Conservation (phyloP, 2,329 filamentous ascomycete species). For the Pezicula neosporulosa region DNA sequence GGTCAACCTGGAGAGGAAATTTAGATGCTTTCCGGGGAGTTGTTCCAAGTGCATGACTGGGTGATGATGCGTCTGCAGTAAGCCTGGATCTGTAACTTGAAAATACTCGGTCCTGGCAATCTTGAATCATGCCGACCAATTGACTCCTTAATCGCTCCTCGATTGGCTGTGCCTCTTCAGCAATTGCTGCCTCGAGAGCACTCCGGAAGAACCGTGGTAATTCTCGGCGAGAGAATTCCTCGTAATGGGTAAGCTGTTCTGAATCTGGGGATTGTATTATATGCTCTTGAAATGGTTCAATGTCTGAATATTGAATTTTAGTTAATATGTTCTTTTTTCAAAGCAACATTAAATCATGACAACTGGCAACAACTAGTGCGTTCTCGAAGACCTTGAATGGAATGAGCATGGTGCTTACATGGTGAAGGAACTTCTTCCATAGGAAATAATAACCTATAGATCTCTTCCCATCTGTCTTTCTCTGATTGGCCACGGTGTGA, state of each 20-base stretch:
- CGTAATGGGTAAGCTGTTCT: neutral
- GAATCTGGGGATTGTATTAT: neutral
- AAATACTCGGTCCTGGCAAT: neutral
- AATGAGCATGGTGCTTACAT: constrained; percentile 2
- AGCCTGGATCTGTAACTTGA: neutral
- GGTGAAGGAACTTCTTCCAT: constrained; percentile 1
- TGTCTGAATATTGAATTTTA: neutral
- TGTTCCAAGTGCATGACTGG: too few species aligned
- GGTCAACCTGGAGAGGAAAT: too few species aligned
- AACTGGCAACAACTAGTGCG: neutral
- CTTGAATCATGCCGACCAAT: neutral
- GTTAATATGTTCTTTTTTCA: neutral
- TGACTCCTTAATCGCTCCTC: neutral
- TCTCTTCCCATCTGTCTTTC: constrained; percentile 10
- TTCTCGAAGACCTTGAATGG: neutral
- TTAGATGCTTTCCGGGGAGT: too few species aligned
- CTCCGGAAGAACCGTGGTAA: constrained; percentile 1
- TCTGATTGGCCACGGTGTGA: constrained; percentile 8
- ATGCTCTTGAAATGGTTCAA: neutral
- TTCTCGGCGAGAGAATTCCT: constrained; percentile 2
- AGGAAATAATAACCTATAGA: constrained; percentile 11
- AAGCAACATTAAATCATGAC: neutral
- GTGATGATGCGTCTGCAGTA: too few species aligned
- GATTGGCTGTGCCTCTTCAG: neutral
- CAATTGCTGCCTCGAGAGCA: neutral